These are phyloP conservation scores for Saposhnikovia divaricata DNA, from an alignment of 129 eudicot species.

Conservation along the genomic window DNA sequence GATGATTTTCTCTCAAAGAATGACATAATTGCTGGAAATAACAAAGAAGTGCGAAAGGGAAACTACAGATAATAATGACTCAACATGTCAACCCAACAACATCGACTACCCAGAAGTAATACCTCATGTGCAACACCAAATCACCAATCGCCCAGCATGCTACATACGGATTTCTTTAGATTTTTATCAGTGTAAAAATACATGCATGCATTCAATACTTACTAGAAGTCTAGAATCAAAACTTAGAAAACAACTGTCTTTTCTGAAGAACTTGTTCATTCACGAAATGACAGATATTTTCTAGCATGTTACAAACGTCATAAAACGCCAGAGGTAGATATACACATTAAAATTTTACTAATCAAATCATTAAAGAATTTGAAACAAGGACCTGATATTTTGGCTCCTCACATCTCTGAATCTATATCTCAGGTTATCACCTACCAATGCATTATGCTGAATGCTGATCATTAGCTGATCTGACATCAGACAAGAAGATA, in stretches of 20 bases:
- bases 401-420: neutral
- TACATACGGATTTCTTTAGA: too few species aligned
- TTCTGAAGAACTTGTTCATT: neutral
- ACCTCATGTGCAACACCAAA: neutral
- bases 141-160: neutral
- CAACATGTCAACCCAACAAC: too few species aligned
- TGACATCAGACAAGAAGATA: too few species aligned
- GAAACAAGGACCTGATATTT: neutral
- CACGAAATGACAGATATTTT: slow-evolving; percentile 10
- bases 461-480: neutral
- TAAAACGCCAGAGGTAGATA: neutral
- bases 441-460: neutral
- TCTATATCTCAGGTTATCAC: neutral
- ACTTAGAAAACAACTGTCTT: neutral
- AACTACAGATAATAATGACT: too few species aligned
- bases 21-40: neutral
- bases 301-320: neutral
- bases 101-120: too few species aligned
- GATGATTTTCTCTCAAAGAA: too few species aligned
- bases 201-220: neutral
- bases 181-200: neutral
- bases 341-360: slow-evolving; percentile 3
- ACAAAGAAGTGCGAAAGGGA: too few species aligned
- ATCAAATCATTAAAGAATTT: slow-evolving; percentile 4
- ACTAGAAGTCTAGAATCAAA: neutral